Evolutionary conservation across 2,329 filamentous ascomycete genomes (phyloP).

Genomic region (Exutisphaerella laricina): DNA sequence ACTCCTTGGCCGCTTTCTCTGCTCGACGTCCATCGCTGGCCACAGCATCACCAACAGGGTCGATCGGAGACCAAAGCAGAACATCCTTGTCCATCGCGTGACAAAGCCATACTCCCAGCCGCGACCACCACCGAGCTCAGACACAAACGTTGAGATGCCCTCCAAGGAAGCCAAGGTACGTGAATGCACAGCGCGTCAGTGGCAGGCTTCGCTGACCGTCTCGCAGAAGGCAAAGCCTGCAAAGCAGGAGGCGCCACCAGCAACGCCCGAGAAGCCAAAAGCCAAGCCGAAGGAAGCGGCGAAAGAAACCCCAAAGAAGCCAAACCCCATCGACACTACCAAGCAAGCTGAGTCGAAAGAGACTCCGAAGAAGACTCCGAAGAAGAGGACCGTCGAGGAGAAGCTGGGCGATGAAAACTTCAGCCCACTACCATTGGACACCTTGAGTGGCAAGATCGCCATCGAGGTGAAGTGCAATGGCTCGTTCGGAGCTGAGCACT

Average conservation of each 20-base stretch:
- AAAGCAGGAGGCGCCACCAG: slow-evolving; percentile 5
- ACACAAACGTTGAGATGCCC: slow-evolving; percentile 13
- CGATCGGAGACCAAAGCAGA: neutral
- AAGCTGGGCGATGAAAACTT: slow-evolving; percentile 15
- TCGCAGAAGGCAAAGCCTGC: slow-evolving; percentile 9
- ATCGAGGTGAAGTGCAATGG: slow-evolving; percentile 27
- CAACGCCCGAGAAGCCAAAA: slow-evolving; percentile 17
- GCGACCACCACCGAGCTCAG: too few species aligned
- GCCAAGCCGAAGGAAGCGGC: slow-evolving; percentile 9
- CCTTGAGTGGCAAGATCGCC: slow-evolving; percentile 14
- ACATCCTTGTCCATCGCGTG: neutral
- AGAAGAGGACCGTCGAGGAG: slow-evolving; percentile 14
- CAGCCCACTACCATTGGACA: slow-evolving; percentile 15
- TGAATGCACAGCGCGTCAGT: neutral
- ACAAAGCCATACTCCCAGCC: too few species aligned
- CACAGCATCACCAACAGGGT: neutral
- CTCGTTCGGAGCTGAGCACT: slow-evolving; percentile 15
- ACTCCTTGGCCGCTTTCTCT: too few species aligned
- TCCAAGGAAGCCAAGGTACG: slow-evolving; percentile 23
- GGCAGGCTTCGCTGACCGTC: neutral
- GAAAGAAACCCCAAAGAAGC: slow-evolving; percentile 6
- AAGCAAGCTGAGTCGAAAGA: slow-evolving; percentile 4
- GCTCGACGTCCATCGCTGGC: neutral
- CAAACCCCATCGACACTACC: slow-evolving; percentile 4
- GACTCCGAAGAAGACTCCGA: slow-evolving; percentile 13